Base-by-base conservation (phyloP, 2,329 filamentous ascomycete species). In the Diaporthe sp. region DNA sequence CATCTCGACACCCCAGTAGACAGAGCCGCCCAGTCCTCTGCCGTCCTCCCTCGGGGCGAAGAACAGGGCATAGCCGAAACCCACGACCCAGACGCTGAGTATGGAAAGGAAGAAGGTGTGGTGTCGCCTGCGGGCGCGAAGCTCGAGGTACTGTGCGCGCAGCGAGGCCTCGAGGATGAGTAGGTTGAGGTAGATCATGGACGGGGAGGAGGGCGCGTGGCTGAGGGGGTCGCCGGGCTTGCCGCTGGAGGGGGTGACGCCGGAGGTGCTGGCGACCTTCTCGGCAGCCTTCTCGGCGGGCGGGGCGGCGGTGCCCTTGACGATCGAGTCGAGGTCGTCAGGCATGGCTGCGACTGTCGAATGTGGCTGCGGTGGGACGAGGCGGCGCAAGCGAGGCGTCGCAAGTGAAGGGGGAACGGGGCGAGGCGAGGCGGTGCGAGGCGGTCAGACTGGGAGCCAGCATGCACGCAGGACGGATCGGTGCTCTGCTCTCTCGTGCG, bases 161-260 rank as follows among this genome's bases (percentile, higher is more conserved):
- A 99, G 88, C 7, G 95, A 98, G 67, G 95, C 95, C 84, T 99
- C 97, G 84, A 99, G 94, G 80, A 99, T 97, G 76, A 99, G 91
- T 34, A 99, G 93, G 85, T 99, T 99, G 81, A 99, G 92, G 86
- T 99, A 99, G 82, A 99, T 98, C 88, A 98, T 97, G 73, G 95
- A 95, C 61, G 96, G 96, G 22, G 95, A 95, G 82, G 94, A 96
- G n/a, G 96, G 96, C 22, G 96, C 92, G 77, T 93, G 92, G 80
- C 92, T 93, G 77, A 96, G 90, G 39, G 95, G 95, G 82, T 97
- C 95, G 82, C 86, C 86, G 39, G 87, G 84, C 80, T 88, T 89
- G 79, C 80, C 80, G 79, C 86, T 79, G 78, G 86, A 79, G 78
- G 87, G 83, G 78, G 83, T 79, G 81, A 87, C 85, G 80, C 87